phyloP scores from a whole-genome alignment of 768 basidiomycete species.

The Piloderma croceum region DNA sequence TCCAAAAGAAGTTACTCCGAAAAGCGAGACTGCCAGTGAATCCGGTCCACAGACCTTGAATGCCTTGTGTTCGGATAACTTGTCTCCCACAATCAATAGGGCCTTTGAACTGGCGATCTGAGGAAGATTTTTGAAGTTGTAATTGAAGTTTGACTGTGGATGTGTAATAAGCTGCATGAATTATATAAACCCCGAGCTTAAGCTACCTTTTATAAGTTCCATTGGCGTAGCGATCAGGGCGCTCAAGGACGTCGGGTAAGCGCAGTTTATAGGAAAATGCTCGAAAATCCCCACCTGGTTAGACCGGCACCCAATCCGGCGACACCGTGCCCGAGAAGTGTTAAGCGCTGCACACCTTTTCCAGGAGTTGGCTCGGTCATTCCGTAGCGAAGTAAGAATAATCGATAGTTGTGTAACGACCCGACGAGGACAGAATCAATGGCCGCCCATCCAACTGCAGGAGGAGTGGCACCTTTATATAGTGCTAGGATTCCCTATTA shows the following conservation, averaged over 20 bases:
- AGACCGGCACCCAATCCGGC: constrained; percentile 65
- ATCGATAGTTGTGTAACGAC: constrained; percentile 67
- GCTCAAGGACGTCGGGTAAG: constrained; percentile 28
- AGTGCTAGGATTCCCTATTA: constrained; percentile 55
- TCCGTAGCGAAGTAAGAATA: constrained; percentile 48
- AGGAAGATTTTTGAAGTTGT: constrained; percentile 47
- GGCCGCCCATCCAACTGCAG: constrained; percentile 67
- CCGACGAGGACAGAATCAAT: constrained; percentile 68
- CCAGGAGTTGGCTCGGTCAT: constrained; percentile 47
- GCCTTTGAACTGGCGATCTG: constrained; percentile 55
- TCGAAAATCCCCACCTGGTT: constrained; percentile 46
- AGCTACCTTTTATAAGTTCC: constrained; percentile 68
- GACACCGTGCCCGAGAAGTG: constrained; percentile 57
- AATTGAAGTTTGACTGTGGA: constrained; percentile 66
- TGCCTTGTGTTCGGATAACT: constrained; percentile 56
- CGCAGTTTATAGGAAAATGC: background rate
- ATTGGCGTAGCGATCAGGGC: constrained; percentile 70
- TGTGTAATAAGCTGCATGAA: no score
- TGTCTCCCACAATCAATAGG: constrained; percentile 64
- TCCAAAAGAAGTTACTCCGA: constrained; percentile 71
- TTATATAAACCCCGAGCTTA: no score
- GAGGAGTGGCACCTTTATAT: constrained; percentile 72
- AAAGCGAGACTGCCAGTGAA: constrained; percentile 69
- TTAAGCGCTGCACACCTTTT: constrained; percentile 45
- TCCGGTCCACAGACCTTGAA: constrained; percentile 68